Evolutionary conservation across 495 filamentous ascomycete species (phyloP).

Genomic region (Lophium mytilinum): DNA sequence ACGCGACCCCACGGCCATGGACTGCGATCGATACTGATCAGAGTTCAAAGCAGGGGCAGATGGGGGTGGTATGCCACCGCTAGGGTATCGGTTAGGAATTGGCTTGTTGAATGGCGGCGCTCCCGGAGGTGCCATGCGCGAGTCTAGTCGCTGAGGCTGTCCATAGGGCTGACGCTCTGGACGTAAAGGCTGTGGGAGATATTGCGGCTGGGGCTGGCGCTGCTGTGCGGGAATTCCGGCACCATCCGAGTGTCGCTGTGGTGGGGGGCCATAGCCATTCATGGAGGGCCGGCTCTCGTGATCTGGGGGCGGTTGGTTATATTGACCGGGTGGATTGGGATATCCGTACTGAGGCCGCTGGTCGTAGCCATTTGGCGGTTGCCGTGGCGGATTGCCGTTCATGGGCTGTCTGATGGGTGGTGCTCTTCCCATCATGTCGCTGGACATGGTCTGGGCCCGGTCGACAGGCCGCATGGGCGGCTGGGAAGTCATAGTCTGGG

Average conservation of each 20-base stretch:
- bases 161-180: conserved; percentile 55
- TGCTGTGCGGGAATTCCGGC: conserved; percentile 27
- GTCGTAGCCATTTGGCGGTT: conserved; percentile 15
- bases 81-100: conserved; percentile 46
- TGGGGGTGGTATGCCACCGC: conserved; percentile 23
- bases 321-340: conserved; percentile 33
- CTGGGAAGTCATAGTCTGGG: conserved; percentile 79
- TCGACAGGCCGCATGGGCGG: conserved; percentile 57
- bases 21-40: conserved; percentile 81
- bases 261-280: conserved; percentile 49
- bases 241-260: conserved; percentile 35
- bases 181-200: conserved; percentile 54
- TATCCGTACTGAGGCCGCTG: conserved; percentile 30
- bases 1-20: conserved; percentile 68
- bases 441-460: conserved; percentile 81
- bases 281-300: no score
- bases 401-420: conserved; percentile 50
- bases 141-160: conserved; percentile 60
- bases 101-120: conserved; percentile 44
- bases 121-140: conserved; percentile 52
- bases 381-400: conserved; percentile 9
- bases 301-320: conserved; percentile 33
- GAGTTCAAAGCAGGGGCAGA: conserved; percentile 67
- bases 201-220: conserved; percentile 54
- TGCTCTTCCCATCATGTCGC: conserved; percentile 49